Evolutionary conservation across 345 rosid genomes (phyloP), one percentile per base, ranked within the genome.

Genomic region (Syzygium jambos): DNA sequence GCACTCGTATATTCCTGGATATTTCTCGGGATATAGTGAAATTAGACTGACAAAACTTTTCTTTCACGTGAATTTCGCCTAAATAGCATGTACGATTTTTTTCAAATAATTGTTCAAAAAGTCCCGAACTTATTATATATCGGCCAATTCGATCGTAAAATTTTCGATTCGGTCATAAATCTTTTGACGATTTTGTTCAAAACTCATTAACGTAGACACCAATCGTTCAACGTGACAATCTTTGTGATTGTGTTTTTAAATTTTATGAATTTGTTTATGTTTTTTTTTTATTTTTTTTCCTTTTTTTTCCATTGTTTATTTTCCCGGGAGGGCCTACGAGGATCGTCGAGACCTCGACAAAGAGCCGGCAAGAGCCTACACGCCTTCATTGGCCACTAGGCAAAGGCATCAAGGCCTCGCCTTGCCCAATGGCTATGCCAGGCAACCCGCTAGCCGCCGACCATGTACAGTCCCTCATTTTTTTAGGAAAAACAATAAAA

Each of bases 241-340:
- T 59, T 59, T 59, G 15, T 57, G 27, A 57, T 27, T 59, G 3
- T 51, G 10, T 59, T 59, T 27, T 57, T 23, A 57, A 56, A 22
- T 56, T 23, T 56, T 23, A 0, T 51, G 3, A 22, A 56, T 9
- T 25, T 25, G 2, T 25, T 0, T 25, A 49, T 49, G 51, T 23
- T 57, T 25, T 57, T 2, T 1, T 0, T 11, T 0, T 27, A 5
- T 11, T 59, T 59, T 59, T 51, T 51, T 11, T 1, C 10, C 1
- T 51, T 51, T 51, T 57, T 57, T 52, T 52, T 52, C 25, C 2
- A 10, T 5, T 25, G 0, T 57, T 57, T 29, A 57, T 57, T 57
- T 57, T 57, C 25, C 27, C 6, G 0, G 25, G 11, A 57, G 6
- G 29, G 1, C 25, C 0, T 0, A 57, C 25, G 13, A n/a, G 12